Evolutionary conservation across 148 eudicot genomes (phyloP), one percentile per base, ranked within the genome.

Genomic region (Chenopodium suecicum): DNA sequence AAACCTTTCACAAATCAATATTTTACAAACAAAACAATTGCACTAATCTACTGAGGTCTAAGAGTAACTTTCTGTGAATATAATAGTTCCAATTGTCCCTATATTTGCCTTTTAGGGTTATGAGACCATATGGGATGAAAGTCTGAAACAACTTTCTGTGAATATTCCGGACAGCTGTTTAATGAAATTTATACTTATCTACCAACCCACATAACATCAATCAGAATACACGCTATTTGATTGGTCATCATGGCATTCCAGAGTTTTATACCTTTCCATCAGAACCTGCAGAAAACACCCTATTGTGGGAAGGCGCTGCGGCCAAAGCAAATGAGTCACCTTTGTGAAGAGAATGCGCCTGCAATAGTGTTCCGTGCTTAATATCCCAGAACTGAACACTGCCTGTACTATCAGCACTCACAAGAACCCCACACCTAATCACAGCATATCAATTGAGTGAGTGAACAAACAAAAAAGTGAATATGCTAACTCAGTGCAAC

Each of bases 361-460:
- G 93, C 89, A 94, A 84, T 77, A 96, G 97, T 77, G 98, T 92
- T 78, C 99, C 99, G 80, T 86, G 90, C 77, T 83, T 88, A 83
- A 85, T 82, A 76, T 94, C 99, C 98, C 99, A 96, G 86, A 96
- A 96, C 88, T 92, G 97, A 76, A 96, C 97, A 87, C 91, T 90
- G 16, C 99, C 98, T 17, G 87, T 89, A 84, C 99, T 96, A 90
- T 96, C 99, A 37, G 86, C 98, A 89, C 97, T 96, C 44, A 91
- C 99, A 82, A 96, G 93, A 12, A 88, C 90, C 41, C 94, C 94
- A 80, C 88, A 82, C 85, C 99, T 96, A 87, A 85, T 72, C 82
- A 62, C 67, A 79, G 48, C 23, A 74, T 44, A 79, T 19, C 10
- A 37, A 37, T 20, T 31, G 64, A 19, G 8, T 64, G 32, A 88